Evolutionary conservation across 2,329 filamentous ascomycete genomes (phyloP), one percentile per base, ranked within the genome.

Genomic region (Fusarium camptoceras): DNA sequence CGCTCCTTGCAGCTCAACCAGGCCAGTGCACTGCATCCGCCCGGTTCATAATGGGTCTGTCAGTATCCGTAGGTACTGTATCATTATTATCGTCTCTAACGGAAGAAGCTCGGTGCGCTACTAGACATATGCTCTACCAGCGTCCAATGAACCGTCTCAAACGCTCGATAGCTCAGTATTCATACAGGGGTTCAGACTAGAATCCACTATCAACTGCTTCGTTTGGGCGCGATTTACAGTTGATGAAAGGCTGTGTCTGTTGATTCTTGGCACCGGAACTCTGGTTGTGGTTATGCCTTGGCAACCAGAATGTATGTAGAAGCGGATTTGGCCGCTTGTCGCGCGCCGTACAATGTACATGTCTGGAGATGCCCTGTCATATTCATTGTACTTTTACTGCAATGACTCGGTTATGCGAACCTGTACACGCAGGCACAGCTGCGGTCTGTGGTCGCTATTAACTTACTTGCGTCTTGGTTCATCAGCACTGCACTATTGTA

Each of bases 111-210:
- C 61, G 48, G 54, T 64, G 55, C 37, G 18, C 55, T 42, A 31
- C 16, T 5, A 41, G 44, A 30, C 12, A 51, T 42, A 34, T 54
- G 50, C 39, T 50, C 44, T 31, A 63, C 27, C 55, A 51, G 49
- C 37, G 31, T 58, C 71, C 69, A 75, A 69, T 68, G 49, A 72
- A 69, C 70, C 68, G 68, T 72, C 64, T 48, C 53, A 58, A 53
- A 73, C 68, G 61, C 55, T 48, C 50, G 49, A 57, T 71, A 66
- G 62, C 41, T 62, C 15, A 34, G 24, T 28, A 47, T 51, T n/a
- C 31, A 22, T 20, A 25, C 57, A 37, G 66, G 67, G 67, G 57
- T 62, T 39, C 47, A 64, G 62, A 54, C 61, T 34, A 62, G 57
- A 59, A 47, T 48, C 70, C 71, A 66, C 67, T 65, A 55, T 69